Base-by-base conservation (phyloP, 23 red algal species). In the Gracilariopsis chorda region DNA sequence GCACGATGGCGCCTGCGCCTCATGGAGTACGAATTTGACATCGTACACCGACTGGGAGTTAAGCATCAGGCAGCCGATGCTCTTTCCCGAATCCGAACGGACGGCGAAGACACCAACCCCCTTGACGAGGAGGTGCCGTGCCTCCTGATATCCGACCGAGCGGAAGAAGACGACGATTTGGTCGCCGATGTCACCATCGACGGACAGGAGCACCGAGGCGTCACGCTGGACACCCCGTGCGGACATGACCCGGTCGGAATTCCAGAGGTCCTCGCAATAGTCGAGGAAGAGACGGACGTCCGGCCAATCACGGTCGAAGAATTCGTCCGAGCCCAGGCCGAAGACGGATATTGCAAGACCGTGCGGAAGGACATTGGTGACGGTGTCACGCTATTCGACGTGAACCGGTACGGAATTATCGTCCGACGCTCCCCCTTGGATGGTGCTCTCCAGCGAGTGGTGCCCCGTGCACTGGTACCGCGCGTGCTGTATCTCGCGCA, bases 1-100 rank as follows among this genome's bases (percentile, higher is more conserved):
- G 48, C 83, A 4, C 24, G 64, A 36, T 88, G 83, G 83, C 12
- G 40, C 6, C 45, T 73, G 7, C 83, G 83, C n/a, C 42, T 88
- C 2, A 48, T 60, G 40, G 64, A 88, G 45, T 88, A 58, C 83
- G 49, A 88, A 7, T 88, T 60, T 20, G 83, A 88, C 13, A n/a
- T 88, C n/a, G 46, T 39, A 2, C 64, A 56, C 47, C 43, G 48
- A 16, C 63, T 63, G 30, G 83, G 83, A 3, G 75, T 75, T 49
- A 77, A 76, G 32, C 61, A 88, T 28, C 16, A 76, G 34, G 61
- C 56, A 4, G 67, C 83, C 10, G 83, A 88, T 6, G 65, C 37
- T 12, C 30, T 88, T 8, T 88, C 65, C 21, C 59, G 83, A 6
- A 41, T 75, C 63, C 43, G 25, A 40, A 88, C 63, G 45, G 69